phyloP scores from a whole-genome alignment of 306 rosid genomes.

The Trifolium dubium region DNA sequence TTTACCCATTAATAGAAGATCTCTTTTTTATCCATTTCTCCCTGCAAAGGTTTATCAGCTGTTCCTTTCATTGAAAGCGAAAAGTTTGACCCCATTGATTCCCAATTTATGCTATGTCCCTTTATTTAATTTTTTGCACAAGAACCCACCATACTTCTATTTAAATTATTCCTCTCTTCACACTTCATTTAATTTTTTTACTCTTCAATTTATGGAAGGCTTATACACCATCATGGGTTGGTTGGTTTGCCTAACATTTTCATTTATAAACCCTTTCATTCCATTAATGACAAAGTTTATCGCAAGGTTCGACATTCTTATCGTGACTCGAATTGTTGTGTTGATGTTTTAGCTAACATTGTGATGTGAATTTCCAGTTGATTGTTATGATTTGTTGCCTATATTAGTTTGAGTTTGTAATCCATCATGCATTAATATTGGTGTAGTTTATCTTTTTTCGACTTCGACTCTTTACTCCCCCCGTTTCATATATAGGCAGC shows the following conservation, averaged over 20 bases:
- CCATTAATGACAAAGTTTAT: background rate
- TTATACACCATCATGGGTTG: background rate
- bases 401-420: no score
- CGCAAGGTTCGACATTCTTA: background rate
- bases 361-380: no score
- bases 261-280: background rate
- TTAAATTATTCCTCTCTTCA: slow-evolving; percentile 37
- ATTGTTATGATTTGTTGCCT: no score
- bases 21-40: slow-evolving; percentile 71
- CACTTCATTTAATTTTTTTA: slow-evolving; percentile 50
- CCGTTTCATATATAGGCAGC: no score
- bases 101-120: slow-evolving; percentile 31
- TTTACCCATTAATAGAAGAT: slow-evolving; percentile 71
- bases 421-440: no score
- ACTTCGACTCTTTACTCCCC: no score
- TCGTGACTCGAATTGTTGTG: background rate
- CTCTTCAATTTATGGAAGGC: slow-evolving; percentile 23
- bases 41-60: slow-evolving; percentile 72
- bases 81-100: slow-evolving; percentile 74
- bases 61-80: slow-evolving; percentile 88
- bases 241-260: slow-evolving; percentile 14
- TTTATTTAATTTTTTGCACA: slow-evolving; percentile 43
- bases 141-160: slow-evolving; percentile 48
- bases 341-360: background rate
- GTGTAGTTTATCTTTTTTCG: no score